Evolutionary conservation across 2,329 filamentous ascomycete species (phyloP).

Genomic region (Thelonectria rubi): DNA sequence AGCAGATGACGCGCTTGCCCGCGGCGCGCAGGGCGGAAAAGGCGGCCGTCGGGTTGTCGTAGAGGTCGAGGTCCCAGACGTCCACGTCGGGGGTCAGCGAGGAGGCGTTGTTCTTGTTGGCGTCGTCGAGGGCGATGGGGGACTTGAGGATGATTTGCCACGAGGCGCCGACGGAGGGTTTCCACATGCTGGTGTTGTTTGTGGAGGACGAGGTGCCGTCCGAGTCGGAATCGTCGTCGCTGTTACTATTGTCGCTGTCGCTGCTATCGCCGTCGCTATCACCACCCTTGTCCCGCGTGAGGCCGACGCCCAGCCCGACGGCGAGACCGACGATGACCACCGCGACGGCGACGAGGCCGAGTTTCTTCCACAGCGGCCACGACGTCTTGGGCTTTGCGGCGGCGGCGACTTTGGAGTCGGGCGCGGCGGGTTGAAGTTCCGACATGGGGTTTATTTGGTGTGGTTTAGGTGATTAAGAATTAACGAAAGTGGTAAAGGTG

Average conservation of each 20-base stretch:
- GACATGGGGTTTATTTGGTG: not conserved
- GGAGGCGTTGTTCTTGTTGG: constrained; percentile 40
- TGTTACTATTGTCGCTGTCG: constrained; percentile 31
- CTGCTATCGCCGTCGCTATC: constrained; percentile 25
- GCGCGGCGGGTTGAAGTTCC: constrained; percentile 12
- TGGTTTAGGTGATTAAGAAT: too few species aligned
- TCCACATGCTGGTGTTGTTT: constrained; percentile 54
- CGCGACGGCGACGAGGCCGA: constrained; percentile 39
- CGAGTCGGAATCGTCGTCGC: constrained; percentile 23
- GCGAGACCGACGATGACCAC: constrained; percentile 54
- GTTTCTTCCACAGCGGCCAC: constrained; percentile 47
- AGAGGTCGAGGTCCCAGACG: constrained; percentile 62
- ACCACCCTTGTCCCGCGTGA: constrained; percentile 49
- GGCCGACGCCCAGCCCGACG: constrained; percentile 65
- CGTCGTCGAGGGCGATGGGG: constrained; percentile 54
- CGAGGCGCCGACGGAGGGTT: constrained; percentile 59
- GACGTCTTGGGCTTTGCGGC: constrained; percentile 20
- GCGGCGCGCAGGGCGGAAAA: constrained; percentile 65
- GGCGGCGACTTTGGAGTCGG: constrained; percentile 20
- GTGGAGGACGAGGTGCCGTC: constrained; percentile 29
- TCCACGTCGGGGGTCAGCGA: constrained; percentile 55
- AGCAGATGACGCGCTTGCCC: constrained; percentile 74
- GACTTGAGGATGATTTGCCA: constrained; percentile 70
- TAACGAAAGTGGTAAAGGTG: not conserved
- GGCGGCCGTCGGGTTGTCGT: constrained; percentile 56